These are phyloP conservation scores for Candida xyloterini DNA, from an alignment of 805 yeast species.

Conservation along the genomic window DNA sequence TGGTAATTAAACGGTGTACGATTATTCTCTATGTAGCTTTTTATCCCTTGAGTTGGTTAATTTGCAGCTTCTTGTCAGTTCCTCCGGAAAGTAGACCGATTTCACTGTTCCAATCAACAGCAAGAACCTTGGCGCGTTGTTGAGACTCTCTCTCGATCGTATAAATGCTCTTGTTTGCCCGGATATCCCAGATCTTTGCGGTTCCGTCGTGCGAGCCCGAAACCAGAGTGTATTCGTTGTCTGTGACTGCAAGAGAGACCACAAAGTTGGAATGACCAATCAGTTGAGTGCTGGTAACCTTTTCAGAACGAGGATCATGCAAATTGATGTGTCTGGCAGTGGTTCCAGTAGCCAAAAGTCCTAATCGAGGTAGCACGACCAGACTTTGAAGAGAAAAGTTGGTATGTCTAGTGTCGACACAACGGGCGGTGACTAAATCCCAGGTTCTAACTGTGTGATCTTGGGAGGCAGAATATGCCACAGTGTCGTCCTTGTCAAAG, in stretches of 20 bases:
- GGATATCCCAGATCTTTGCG: slow-evolving; percentile 90
- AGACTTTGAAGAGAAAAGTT: slow-evolving; percentile 80
- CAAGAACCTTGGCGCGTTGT: slow-evolving; percentile 68
- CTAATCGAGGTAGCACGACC: slow-evolving; percentile 60
- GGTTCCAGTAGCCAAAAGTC: slow-evolving; percentile 87
- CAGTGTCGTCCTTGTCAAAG: slow-evolving; percentile 75
- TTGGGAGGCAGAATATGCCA: slow-evolving; percentile 91
- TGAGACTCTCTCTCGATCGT: slow-evolving; percentile 73
- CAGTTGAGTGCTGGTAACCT: slow-evolving; percentile 66
- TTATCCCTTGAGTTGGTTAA: slow-evolving; percentile 42
- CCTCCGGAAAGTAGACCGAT: slow-evolving; percentile 92
- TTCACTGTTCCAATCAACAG: slow-evolving; percentile 76
- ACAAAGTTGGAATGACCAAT: slow-evolving; percentile 92
- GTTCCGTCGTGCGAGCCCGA: slow-evolving; percentile 98
- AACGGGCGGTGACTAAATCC: slow-evolving; percentile 86
- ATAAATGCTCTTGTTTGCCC: slow-evolving; percentile 79
- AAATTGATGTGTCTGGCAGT: slow-evolving; percentile 95
- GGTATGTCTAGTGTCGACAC: slow-evolving; percentile 85
- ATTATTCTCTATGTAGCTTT: slow-evolving; percentile 2
- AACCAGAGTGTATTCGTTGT: slow-evolving; percentile 74
- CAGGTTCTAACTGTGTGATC: slow-evolving; percentile 95
- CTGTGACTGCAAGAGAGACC: slow-evolving; percentile 72
- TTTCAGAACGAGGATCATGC: slow-evolving; percentile 83
- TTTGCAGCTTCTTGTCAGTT: slow-evolving; percentile 87
- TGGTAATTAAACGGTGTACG: slow-evolving; percentile 26